Evolutionary conservation across 208 protist species (phyloP).

Genomic region (Sergeia podlipaevii): DNA sequence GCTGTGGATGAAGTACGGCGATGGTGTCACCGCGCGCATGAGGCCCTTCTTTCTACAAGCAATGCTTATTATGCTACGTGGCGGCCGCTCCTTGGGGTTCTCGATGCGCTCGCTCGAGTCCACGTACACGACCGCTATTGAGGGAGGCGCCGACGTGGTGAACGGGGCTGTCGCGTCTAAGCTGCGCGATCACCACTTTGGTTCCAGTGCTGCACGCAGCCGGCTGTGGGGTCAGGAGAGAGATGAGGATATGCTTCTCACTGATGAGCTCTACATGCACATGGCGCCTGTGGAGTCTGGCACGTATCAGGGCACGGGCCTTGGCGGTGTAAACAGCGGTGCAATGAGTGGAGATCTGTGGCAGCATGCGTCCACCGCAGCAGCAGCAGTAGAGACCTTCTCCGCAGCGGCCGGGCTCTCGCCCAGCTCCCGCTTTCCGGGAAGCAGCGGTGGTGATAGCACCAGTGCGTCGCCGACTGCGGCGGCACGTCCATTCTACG

Average conservation of each 20-base stretch:
- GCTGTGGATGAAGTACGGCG: conserved; percentile 56
- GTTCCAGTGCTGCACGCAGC: background rate
- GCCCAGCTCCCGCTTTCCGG: conserved; percentile 1
- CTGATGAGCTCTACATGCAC: conserved; percentile 44
- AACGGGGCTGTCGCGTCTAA: background rate
- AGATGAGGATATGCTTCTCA: conserved; percentile 17
- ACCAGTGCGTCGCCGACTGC: no score
- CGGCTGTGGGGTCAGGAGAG: background rate
- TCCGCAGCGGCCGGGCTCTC: background rate
- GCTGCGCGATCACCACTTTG: conserved; percentile 1
- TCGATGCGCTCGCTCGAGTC: background rate
- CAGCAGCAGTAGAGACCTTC: no score
- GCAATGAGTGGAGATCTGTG: no score
- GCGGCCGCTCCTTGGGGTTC: no score
- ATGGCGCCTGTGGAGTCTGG: conserved; percentile 23
- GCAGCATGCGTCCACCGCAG: no score
- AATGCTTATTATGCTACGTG: background rate
- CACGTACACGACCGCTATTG: background rate
- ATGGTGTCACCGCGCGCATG: conserved; percentile 9
- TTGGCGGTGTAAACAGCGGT: background rate
- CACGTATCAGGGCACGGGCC: background rate
- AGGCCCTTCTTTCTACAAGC: conserved; percentile 16
- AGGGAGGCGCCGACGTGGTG: background rate
- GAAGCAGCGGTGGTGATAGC: no score
- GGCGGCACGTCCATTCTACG: no score